Percentiles rank a stretch among this genome's conserved stretches.
Conservation (phyloP, 345 rosid genomes). For the Carallia pectinifolia region DNA sequence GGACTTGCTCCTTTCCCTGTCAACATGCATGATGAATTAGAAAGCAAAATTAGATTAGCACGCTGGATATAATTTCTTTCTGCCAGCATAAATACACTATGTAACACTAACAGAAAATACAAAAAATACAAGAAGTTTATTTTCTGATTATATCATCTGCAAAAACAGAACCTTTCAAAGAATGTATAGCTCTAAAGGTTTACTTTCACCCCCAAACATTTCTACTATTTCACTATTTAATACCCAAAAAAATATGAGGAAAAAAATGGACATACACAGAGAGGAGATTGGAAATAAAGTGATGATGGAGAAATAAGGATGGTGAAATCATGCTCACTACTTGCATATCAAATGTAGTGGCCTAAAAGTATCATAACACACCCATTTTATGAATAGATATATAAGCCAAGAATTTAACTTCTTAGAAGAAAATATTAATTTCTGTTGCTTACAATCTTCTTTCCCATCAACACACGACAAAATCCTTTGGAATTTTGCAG, state of each 20-base stretch:
- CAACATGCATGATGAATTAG: slow-evolving; percentile 24
- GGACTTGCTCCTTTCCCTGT: slow-evolving; percentile 44
- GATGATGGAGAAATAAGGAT: no score
- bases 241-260: no score
- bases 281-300: no score
- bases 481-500: slow-evolving; percentile 51
- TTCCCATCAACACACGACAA: slow-evolving; percentile 41
- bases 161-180: slow-evolving; percentile 11
- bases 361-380: not conserved
- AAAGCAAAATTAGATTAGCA: not conserved
- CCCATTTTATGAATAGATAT: not conserved
- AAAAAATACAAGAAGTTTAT: not conserved
- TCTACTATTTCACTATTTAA: not conserved
- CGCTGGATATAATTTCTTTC: not conserved
- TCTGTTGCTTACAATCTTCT: slow-evolving; percentile 48
- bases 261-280: no score
- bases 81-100: not conserved
- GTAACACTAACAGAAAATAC: not conserved
- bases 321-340: no score
- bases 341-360: no score
- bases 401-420: not conserved
- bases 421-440: not conserved
- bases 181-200: slow-evolving; percentile 1
- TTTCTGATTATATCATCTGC: not conserved
- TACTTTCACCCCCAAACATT: not conserved